phyloP scores from a whole-genome alignment of 2,329 filamentous ascomycete species.

The Cladosporium colombiae region DNA sequence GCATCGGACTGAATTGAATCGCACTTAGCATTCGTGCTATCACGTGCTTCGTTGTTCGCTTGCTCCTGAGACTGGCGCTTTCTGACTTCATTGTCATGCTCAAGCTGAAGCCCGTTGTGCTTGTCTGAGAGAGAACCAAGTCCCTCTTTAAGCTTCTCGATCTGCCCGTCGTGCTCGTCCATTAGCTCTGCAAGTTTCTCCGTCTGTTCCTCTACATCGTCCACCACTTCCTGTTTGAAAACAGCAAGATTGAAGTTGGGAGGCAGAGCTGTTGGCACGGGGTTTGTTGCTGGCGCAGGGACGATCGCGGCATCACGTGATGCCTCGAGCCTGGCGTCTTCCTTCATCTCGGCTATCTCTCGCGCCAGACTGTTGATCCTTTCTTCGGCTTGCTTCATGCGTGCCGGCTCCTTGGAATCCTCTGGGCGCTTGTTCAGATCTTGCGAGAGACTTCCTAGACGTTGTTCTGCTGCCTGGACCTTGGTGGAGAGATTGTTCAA shows the following conservation, averaged over 20 bases:
- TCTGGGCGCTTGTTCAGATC: background rate
- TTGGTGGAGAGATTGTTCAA: background rate
- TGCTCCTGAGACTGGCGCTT: background rate
- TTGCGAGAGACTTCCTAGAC: background rate
- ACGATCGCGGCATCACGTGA: background rate
- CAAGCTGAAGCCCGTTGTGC: background rate
- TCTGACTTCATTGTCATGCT: background rate
- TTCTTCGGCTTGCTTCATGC: background rate
- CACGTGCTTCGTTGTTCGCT: background rate
- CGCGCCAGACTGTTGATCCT: background rate
- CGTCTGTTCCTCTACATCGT: background rate
- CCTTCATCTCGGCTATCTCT: background rate
- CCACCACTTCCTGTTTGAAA: background rate
- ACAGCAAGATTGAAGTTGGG: background rate
- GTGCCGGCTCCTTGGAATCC: background rate
- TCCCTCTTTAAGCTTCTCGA: background rate
- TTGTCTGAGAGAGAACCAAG: background rate
- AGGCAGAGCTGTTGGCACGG: background rate
- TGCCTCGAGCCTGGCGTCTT: background rate
- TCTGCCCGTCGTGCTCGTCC: background rate
- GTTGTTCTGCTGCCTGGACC: background rate
- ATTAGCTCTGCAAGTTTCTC: background rate
- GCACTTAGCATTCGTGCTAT: background rate
- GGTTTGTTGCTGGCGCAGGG: background rate
- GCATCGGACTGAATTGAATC: background rate